Evolutionary conservation across 2,329 filamentous ascomycete species (phyloP).

Genomic region (Taxawa tesnikishii): DNA sequence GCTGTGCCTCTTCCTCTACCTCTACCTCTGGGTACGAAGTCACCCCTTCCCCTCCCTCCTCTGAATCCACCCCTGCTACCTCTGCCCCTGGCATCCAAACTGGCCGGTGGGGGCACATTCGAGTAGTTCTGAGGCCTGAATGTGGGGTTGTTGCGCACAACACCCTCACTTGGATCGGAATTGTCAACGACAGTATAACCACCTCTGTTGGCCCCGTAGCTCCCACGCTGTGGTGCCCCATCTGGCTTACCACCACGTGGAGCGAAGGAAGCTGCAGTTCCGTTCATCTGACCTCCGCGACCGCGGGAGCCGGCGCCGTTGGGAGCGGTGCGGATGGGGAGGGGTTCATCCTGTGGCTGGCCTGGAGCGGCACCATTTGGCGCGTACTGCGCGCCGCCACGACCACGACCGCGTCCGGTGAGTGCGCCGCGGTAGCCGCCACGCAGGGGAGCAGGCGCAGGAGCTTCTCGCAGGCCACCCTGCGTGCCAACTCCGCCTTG

Average conservation of each 20-base stretch:
- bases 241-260: too few species aligned
- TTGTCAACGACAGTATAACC: constrained; percentile 37
- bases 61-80: constrained; percentile 11
- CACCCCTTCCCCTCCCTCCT: constrained; percentile 6
- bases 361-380: constrained; percentile 18
- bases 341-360: constrained; percentile 18
- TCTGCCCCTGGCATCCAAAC: constrained; percentile 33
- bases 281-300: constrained; percentile 15
- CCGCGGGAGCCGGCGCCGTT: constrained; percentile 15
- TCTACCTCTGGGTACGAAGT: constrained; percentile 6
- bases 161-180: constrained; percentile 38
- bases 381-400: constrained; percentile 22
- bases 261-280: too few species aligned
- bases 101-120: constrained; percentile 46
- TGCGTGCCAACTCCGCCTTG: constrained; percentile 41
- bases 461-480: constrained; percentile 47
- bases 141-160: constrained; percentile 42
- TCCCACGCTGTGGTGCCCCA: constrained; percentile 18
- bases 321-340: constrained; percentile 21
- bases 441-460: constrained; percentile 43
- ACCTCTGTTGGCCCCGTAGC: constrained; percentile 21
- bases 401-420: constrained; percentile 25
- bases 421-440: constrained; percentile 48
- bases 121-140: constrained; percentile 43
- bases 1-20: constrained; percentile 11